Evolutionary conservation across 805 yeast genomes (phyloP).

Genomic region (Metschnikowia henanensis): DNA sequence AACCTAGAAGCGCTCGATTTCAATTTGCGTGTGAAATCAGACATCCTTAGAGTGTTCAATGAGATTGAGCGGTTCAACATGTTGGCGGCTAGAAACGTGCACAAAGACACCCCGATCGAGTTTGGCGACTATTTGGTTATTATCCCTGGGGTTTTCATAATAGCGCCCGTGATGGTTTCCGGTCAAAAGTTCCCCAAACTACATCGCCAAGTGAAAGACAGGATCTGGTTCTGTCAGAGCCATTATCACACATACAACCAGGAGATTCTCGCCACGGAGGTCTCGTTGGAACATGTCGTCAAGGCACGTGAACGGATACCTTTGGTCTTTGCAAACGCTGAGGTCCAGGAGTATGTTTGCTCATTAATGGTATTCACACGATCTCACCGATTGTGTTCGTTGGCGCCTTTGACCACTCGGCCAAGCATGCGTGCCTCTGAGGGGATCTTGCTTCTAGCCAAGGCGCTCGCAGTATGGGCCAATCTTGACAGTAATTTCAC

Average conservation of each 20-base stretch:
- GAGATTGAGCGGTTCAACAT: constrained; percentile 17
- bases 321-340: constrained; percentile 32
- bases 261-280: constrained; percentile 4
- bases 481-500: neutral
- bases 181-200: constrained; percentile 9
- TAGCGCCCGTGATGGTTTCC: constrained; percentile 13
- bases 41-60: constrained; percentile 11
- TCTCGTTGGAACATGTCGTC: neutral
- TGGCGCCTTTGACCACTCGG: constrained; percentile 37
- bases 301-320: constrained; percentile 9
- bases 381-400: constrained; percentile 38
- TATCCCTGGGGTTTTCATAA: constrained; percentile 12
- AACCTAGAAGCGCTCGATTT: constrained; percentile 14
- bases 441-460: constrained; percentile 27
- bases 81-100: constrained; percentile 4
- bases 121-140: constrained; percentile 11
- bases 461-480: constrained; percentile 27
- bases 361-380: constrained; percentile 38
- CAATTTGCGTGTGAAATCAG: constrained; percentile 5
- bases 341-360: constrained; percentile 35
- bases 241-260: constrained; percentile 5
- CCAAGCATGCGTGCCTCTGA: constrained; percentile 34
- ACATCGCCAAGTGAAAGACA: constrained; percentile 17
- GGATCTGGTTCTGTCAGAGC: constrained; percentile 22
- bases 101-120: constrained; percentile 7